A percentile compares a stretch with the other conserved stretches of the same genome.
phyloP scores from a whole-genome alignment of 73 alveolate species.

The Tetrahymena malaccensis region DNA sequence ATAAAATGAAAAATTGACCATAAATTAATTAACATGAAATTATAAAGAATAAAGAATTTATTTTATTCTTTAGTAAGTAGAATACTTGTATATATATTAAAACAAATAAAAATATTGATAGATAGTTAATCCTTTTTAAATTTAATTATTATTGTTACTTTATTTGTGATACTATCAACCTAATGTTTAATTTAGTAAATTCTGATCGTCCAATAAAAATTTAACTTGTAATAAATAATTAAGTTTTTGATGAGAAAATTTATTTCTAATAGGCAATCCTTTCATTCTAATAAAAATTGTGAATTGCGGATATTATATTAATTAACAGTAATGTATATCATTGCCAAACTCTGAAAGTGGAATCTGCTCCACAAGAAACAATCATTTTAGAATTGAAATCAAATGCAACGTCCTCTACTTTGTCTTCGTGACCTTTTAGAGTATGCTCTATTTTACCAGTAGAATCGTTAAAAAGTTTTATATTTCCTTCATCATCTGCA shows the following conservation, averaged over 20 bases:
- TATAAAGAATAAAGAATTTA: neutral
- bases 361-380: conserved; percentile 92
- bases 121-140: neutral
- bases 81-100: neutral
- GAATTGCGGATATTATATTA: too few species aligned
- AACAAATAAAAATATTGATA: neutral
- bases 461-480: conserved; percentile 65
- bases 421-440: conserved; percentile 96
- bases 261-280: too few species aligned
- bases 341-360: conserved; percentile 96
- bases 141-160: neutral
- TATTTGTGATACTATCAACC: neutral
- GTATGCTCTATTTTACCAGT: conserved; percentile 54
- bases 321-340: conserved; percentile 23
- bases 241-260: neutral
- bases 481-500: conserved; percentile 90
- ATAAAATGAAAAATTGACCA: neutral
- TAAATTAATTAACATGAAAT: too few species aligned
- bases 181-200: neutral
- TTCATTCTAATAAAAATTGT: too few species aligned
- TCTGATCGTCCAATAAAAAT: neutral
- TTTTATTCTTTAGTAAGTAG: neutral
- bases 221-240: too few species aligned
- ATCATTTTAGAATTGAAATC: conserved; percentile 87
- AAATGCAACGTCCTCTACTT: conserved; percentile 89